phyloP scores from a whole-genome alignment of 768 basidiomycete genomes.

The Austroboletus festivus region DNA sequence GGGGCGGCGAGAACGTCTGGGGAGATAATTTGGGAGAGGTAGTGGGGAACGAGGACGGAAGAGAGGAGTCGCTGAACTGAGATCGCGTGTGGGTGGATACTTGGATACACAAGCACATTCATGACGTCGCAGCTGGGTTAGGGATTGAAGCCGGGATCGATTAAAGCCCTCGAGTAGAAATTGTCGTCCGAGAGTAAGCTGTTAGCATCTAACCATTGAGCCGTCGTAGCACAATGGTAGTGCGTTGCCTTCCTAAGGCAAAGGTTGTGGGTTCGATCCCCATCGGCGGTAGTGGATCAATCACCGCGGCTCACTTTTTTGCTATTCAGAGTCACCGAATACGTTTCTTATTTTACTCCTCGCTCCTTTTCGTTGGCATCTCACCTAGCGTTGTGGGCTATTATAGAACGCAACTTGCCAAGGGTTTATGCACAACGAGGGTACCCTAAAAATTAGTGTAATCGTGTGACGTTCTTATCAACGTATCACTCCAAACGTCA shows the following conservation, averaged over 20 bases:
- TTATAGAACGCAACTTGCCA: too few relatives aligned
- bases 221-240: slow-evolving; percentile 40
- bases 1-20: slow-evolving; percentile 52
- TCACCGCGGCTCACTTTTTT: slow-evolving; percentile 23
- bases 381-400: too few relatives aligned
- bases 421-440: too few relatives aligned
- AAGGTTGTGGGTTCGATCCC: slow-evolving; percentile 39
- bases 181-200: neutral
- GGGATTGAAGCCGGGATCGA: too few relatives aligned
- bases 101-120: slow-evolving; percentile 76
- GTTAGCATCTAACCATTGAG: slow-evolving; percentile 8
- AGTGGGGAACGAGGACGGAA: slow-evolving; percentile 63
- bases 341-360: too few relatives aligned
- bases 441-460: too few relatives aligned
- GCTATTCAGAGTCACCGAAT: too few relatives aligned
- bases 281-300: slow-evolving; percentile 35
- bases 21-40: slow-evolving; percentile 71
- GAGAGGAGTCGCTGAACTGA: slow-evolving; percentile 50
- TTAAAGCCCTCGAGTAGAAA: neutral
- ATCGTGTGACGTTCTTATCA: too few relatives aligned
- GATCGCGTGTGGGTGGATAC: slow-evolving; percentile 53
- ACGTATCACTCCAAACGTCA: neutral
- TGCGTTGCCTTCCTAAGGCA: slow-evolving; percentile 40
- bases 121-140: slow-evolving; percentile 34
- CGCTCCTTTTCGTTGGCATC: too few relatives aligned